Base-by-base conservation (phyloP, 2,329 filamentous ascomycete genomes). In the Ophiostoma australiae region DNA sequence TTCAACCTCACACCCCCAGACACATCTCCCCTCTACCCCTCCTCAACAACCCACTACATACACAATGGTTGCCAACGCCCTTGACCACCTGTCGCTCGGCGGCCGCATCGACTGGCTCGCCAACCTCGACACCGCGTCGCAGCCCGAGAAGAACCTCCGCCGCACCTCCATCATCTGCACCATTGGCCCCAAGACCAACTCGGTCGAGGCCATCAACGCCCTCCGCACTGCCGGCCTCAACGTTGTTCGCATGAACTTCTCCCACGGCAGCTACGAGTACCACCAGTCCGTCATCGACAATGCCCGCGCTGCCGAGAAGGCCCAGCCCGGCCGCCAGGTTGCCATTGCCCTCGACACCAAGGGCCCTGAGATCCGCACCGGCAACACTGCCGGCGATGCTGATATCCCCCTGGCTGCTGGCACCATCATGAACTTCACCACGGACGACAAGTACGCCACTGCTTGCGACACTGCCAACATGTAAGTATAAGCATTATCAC, bases 221-320 rank as follows among this genome's bases (percentile, higher is more conserved):
- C 91, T 99, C 78, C 92, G 94, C 81, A 87, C 86, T 79, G 91
- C 90, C 75, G 95, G 95, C 83, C 90, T 98, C 78, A 98, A 98
- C 84, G 93, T 99, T 76, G 95, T 98, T 77, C 94, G 95, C 84
- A 99, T 99, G 95, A 99, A 99, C 91, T 98, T 98, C 82, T 97
- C 91, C 75, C 92, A 97, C 83, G 92, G 92, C 78, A 90, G 90
- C 76, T 95, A 98, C 82, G 94, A 94, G 84, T 99, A 97, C 85
- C 94, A 77, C 74, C 76, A 98, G 87, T 94, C 93, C 74, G 95
- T 99, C 80, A 97, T 99, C 79, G 93, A 99, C 86, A 90, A 99
- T 84, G 88, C 94, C 76, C 92, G 93, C 79, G 87, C 91, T 79
- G 95, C 95, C 75, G 94, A 97, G 84, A 88, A 86, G 79, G 80